These are phyloP conservation scores for Carex arenaria DNA, from an alignment of 202 grass and related monocot genomes.

Conservation along the genomic window DNA sequence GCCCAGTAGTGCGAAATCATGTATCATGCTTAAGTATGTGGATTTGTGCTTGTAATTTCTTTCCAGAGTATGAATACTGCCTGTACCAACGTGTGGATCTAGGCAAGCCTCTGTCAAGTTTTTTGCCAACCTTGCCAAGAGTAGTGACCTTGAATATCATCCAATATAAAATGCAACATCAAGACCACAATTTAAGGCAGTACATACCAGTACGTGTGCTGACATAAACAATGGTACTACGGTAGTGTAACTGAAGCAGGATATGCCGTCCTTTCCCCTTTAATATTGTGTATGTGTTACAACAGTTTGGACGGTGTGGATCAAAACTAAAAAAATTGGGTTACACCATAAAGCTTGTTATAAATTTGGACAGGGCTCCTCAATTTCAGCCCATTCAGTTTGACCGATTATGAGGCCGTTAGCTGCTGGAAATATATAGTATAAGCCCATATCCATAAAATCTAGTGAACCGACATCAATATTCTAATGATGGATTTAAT, in stretches of 20 bases:
- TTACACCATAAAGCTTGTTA: neutral
- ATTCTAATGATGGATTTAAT: too few relatives aligned
- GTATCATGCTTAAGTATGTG: conserved; percentile 84
- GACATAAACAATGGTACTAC: neutral
- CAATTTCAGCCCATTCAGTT: neutral
- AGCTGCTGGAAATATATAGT: neutral
- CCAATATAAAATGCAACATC: neutral
- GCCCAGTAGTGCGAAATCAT: conserved; percentile 52
- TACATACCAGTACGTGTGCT: neutral
- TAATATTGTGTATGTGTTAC: too few relatives aligned
- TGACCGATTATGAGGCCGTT: neutral
- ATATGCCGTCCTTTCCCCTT: too few relatives aligned
- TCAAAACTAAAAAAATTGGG: too few relatives aligned
- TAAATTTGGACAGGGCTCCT: neutral
- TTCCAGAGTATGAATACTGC: conserved; percentile 30
- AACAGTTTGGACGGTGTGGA: too few relatives aligned
- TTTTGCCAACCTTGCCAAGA: conserved; percentile 53
- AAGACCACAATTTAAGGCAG: neutral
- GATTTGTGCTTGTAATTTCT: conserved; percentile 52
- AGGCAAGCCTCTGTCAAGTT: conserved; percentile 53
- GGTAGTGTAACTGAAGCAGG: neutral
- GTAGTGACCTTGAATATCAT: conserved; percentile 8
- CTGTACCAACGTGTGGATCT: conserved; percentile 42
- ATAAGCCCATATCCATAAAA: neutral
- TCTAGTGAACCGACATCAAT: neutral